phyloP scores from a whole-genome alignment of 139 green algal genomes.

The Coelastrella sp. region DNA sequence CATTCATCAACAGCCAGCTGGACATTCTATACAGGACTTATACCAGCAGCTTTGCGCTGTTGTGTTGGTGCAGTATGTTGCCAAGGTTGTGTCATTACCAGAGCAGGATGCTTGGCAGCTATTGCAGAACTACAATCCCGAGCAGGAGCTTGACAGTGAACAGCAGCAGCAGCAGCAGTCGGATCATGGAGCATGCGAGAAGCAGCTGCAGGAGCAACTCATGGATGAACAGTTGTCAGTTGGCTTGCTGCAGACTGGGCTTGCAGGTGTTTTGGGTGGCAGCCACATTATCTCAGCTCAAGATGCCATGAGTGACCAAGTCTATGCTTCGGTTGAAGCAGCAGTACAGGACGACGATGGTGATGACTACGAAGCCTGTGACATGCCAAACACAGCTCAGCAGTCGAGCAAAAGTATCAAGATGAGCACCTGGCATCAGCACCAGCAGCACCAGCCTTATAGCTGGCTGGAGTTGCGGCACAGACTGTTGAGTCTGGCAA shows the following conservation, averaged over 20 bases:
- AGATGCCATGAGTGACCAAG: too few species aligned
- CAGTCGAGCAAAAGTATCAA: background rate
- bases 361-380: slow-evolving; percentile 52
- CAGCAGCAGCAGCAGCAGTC: slow-evolving; percentile 32
- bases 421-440: background rate
- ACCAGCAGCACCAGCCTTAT: slow-evolving; percentile 31
- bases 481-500: slow-evolving; percentile 23
- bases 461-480: slow-evolving; percentile 27
- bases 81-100: slow-evolving; percentile 40
- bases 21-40: background rate
- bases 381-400: background rate
- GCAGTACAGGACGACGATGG: slow-evolving; percentile 51
- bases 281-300: too few species aligned
- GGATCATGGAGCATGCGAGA: background rate
- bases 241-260: background rate
- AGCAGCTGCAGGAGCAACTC: background rate
- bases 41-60: slow-evolving; percentile 55
- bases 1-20: background rate
- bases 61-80: slow-evolving; percentile 52
- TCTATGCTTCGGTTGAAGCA: slow-evolving; percentile 13
- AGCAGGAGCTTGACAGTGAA: background rate
- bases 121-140: slow-evolving; percentile 25
- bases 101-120: slow-evolving; percentile 56
- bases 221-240: background rate
- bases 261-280: background rate